Percentiles rank a stretch among this genome's conserved stretches.
phyloP scores from a whole-genome alignment of 139 green algal species.

The Micractinium sp. region DNA sequence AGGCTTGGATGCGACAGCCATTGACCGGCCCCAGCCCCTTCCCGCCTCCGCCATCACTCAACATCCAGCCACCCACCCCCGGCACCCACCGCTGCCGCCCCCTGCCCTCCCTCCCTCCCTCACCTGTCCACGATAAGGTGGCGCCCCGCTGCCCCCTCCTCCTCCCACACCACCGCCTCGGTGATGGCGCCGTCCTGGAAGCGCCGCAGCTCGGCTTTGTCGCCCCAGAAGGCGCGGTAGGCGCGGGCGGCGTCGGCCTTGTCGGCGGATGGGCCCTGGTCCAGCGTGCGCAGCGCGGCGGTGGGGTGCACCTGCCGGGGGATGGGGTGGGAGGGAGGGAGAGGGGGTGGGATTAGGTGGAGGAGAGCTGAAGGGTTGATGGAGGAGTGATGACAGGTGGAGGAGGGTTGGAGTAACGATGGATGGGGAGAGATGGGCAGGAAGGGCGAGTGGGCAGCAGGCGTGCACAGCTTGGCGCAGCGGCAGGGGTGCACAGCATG shows the following conservation, averaged over 20 bases:
- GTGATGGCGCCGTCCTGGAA: conserved; percentile 81
- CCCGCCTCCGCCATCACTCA: too few species aligned
- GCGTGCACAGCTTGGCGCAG: background rate
- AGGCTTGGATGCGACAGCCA: too few species aligned
- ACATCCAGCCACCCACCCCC: too few species aligned
- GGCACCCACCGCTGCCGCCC: background rate
- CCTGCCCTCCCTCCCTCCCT: background rate
- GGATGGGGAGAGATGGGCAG: background rate
- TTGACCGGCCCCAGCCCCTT: too few species aligned
- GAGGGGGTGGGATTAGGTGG: background rate
- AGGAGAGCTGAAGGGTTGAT: too few species aligned
- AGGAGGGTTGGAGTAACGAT: too few species aligned
- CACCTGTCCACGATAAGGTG: conserved; percentile 65
- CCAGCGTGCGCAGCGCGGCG: conserved; percentile 60
- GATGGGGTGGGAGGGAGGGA: background rate
- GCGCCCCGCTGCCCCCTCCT: conserved; percentile 35
- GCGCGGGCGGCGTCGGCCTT: conserved; percentile 50
- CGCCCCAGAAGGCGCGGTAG: conserved; percentile 84
- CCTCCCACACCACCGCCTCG: conserved; percentile 82
- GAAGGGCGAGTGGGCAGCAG: background rate
- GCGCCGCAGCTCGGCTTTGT: conserved; percentile 72
- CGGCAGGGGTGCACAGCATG: background rate
- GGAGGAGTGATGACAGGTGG: background rate
- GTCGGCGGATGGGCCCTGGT: conserved; percentile 75
- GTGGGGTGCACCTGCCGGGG: conserved; percentile 49